Conservation (phyloP, 202 grass and related monocot genomes). For the Digitaria exilis region DNA sequence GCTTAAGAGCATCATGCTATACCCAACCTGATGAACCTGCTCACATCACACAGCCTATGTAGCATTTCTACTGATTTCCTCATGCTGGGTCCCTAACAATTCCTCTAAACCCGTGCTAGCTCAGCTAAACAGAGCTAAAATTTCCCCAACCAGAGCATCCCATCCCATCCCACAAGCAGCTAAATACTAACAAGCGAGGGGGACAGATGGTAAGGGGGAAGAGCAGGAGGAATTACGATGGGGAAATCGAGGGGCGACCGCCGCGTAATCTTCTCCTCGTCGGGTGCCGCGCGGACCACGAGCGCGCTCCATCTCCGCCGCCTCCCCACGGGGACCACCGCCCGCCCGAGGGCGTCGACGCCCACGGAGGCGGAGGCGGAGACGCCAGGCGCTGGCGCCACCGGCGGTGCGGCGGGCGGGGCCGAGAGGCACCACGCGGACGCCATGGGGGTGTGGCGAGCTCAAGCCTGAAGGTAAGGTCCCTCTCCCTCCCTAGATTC, state of each 20-base stretch:
- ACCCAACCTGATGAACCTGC: background rate
- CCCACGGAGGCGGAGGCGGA: conserved; percentile 8
- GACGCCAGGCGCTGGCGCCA: conserved; percentile 10
- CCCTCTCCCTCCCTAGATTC: conserved; percentile 1
- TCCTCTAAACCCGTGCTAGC: background rate
- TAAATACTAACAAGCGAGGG: background rate
- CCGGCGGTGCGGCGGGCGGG: conserved; percentile 17
- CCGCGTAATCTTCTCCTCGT: conserved; percentile 70
- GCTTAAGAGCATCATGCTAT: background rate
- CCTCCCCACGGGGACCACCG: background rate
- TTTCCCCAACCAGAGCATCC: background rate
- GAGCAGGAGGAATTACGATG: conserved; percentile 46
- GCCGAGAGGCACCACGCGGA: conserved; percentile 62
- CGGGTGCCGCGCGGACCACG: conserved; percentile 54
- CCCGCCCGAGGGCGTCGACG: background rate
- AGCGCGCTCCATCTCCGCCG: conserved; percentile 43
- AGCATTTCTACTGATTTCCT: background rate
- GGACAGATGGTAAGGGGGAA: background rate
- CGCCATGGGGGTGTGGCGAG: conserved; percentile 25
- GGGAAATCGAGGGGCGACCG: conserved; percentile 77
- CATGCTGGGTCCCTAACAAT: background rate
- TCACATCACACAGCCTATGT: background rate
- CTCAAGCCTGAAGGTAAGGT: background rate
- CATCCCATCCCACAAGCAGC: background rate
- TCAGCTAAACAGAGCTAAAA: background rate